Conservation (phyloP, 2,329 filamentous ascomycete genomes). For the Phymatotrichopsis omnivora region DNA sequence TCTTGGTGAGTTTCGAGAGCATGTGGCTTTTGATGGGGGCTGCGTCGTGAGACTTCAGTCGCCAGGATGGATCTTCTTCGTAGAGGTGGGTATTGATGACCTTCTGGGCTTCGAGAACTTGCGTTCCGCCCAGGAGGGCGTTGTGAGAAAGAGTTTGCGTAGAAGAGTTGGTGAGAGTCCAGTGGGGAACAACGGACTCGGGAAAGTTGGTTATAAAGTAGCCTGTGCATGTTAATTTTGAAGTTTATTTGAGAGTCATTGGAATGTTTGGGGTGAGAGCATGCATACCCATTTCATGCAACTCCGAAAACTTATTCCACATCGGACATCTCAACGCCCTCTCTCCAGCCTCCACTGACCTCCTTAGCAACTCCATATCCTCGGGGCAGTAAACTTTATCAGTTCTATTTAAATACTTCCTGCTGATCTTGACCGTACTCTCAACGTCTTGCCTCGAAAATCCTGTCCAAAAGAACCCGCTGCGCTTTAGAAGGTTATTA, state of each 20-base stretch:
- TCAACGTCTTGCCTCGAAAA: constrained; percentile 54
- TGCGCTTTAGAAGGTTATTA: constrained; percentile 68
- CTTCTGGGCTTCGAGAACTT: constrained; percentile 46
- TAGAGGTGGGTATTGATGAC: constrained; percentile 38
- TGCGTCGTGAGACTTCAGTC: too few species aligned
- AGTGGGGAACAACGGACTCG: constrained; percentile 4
- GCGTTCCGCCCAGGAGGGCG: constrained; percentile 23
- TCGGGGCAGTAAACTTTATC: constrained; percentile 48
- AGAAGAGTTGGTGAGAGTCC: background rate
- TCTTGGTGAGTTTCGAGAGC: too few species aligned
- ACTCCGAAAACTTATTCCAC: constrained; percentile 56
- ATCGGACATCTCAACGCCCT: constrained; percentile 49
- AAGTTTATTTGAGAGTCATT: background rate
- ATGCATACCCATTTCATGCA: constrained; percentile 53
- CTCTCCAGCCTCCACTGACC: constrained; percentile 57
- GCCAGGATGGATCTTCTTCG: constrained; percentile 6
- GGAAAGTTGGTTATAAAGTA: constrained; percentile 46
- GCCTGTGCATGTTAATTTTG: constrained; percentile 7
- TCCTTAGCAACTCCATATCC: constrained; percentile 51
- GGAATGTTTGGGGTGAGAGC: background rate
- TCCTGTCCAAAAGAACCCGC: constrained; percentile 75
- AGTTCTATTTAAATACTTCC: constrained; percentile 55
- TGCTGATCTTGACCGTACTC: constrained; percentile 54
- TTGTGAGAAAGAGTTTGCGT: constrained; percentile 32
- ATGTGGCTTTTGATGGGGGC: too few species aligned